A percentile compares a stretch with the other conserved stretches of the same genome.
Evolutionary conservation across 2,329 filamentous ascomycete genomes (phyloP).

Genomic region (Apiospora marii): DNA sequence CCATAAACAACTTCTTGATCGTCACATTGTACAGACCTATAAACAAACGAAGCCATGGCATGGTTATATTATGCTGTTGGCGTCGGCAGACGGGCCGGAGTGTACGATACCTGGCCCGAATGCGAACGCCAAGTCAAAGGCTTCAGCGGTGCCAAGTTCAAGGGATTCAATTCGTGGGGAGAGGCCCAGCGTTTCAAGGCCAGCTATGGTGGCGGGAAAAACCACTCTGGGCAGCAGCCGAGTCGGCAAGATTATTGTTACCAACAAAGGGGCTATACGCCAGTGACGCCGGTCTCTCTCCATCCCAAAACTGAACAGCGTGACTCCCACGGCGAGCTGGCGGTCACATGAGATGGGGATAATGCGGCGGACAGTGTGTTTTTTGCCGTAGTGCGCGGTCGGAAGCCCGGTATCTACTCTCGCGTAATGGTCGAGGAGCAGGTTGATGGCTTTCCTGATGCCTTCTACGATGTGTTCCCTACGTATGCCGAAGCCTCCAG

Average conservation of each 20-base stretch:
- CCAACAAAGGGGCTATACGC: not conserved
- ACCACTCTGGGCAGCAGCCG: not conserved
- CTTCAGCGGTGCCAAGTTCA: not conserved
- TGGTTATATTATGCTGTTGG: slow-evolving; percentile 7
- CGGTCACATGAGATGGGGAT: too few species aligned
- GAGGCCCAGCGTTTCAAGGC: not conserved
- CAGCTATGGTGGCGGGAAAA: not conserved
- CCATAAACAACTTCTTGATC: not conserved
- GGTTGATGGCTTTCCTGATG: too few species aligned
- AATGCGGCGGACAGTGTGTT: not conserved
- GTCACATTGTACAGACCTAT: not conserved
- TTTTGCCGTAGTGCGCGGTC: not conserved
- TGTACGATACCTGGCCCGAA: slow-evolving; percentile 14
- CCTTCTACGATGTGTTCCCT: too few species aligned
- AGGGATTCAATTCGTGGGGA: not conserved
- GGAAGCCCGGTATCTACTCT: not conserved
- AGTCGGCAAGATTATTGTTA: not conserved
- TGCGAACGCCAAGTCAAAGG: not conserved
- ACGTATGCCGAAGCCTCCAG: too few species aligned
- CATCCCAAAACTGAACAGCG: not conserved
- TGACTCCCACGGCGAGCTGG: too few species aligned
- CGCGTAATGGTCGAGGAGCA: not conserved
- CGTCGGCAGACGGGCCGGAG: slow-evolving; percentile 15
- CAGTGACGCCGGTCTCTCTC: too few species aligned
- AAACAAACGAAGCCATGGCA: not conserved